Percentiles rank a stretch among this genome's conserved stretches.
phyloP scores from a whole-genome alignment of 139 green algal genomes.

The Asterochloris sp. region DNA sequence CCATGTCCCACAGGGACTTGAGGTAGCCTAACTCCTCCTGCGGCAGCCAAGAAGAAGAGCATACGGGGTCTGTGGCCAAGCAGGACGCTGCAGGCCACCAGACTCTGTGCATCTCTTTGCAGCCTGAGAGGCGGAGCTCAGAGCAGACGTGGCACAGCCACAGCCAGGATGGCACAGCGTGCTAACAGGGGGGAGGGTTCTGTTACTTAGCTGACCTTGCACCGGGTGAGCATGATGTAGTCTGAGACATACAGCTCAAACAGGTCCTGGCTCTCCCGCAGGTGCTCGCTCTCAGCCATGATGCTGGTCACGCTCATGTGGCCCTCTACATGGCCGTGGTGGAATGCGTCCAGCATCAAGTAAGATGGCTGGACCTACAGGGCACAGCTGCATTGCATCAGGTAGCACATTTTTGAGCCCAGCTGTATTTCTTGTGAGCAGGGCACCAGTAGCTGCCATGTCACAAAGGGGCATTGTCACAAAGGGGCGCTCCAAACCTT shows the following conservation, averaged over 20 bases:
- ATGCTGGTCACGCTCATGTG: constrained; percentile 61
- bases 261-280: constrained; percentile 85
- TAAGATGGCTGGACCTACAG: constrained; percentile 45
- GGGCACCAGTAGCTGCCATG: too few species aligned
- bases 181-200: too few species aligned
- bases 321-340: constrained; percentile 59
- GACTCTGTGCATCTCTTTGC: too few species aligned
- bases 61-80: background rate
- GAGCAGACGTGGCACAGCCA: background rate
- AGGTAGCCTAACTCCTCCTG: constrained; percentile 83
- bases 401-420: too few species aligned
- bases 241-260: constrained; percentile 86
- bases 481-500: too few species aligned
- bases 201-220: constrained; percentile 30
- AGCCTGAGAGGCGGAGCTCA: background rate
- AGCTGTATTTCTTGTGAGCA: too few species aligned
- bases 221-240: constrained; percentile 78
- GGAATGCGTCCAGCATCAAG: constrained; percentile 66
- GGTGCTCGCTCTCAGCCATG: constrained; percentile 63
- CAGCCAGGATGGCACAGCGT: background rate
- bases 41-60: background rate
- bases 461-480: too few species aligned
- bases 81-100: background rate
- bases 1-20: constrained; percentile 82
- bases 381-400: background rate